Evolutionary conservation across 164 flowering plant species (phyloP), one percentile per base, ranked within the genome.

Genomic region (Chimonanthus salicifolius): DNA sequence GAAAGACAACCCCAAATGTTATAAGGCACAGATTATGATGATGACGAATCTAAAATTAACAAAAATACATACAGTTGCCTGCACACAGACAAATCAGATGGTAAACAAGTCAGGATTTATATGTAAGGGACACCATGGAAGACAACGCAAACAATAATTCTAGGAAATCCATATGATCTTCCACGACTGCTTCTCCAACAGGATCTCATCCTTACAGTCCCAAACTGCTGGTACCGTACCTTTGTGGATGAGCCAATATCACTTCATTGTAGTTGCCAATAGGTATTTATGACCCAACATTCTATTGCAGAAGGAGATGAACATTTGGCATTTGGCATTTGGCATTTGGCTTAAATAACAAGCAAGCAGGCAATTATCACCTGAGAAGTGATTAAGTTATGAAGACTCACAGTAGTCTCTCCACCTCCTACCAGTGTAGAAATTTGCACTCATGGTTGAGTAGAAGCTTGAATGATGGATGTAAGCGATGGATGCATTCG

Each of bases 401-500:
- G 9, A 8, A 7, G 11, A 6, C 3, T 18, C 44, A 18, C 66
- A 63, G 8, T 63, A 63, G 44, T 33, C 45, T 5, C 18, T 18
- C 11, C 60, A 13, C 60, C 60, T 54, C 60, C 60, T 2, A 11
- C 60, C 68, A 66, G 13, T 15, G 45, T 16, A 44, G 68, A 66
- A 15, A 44, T 66, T n/a, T 4, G 58, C 48, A 76, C 69, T n/a
- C 74, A 74, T 58, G 84, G 83, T 69, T 83, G 85, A 15, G 75
- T 58, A 33, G 99, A 90, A 73, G 88, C 94, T 82, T 90, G 92
- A 76, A 88, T 85, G 50, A 95, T 74, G 67, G 98, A 91, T 70
- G 99, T 95, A 15, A 95, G 93, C 3, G 98, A 95, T 18, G 97
- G 98, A 85, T 95, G 96, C 46, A 93, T 81, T 18, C 98, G 83